Evolutionary conservation across 2,329 filamentous ascomycete species (phyloP), one percentile per base, ranked within the genome.

Genomic region (Remersonia thermophila): DNA sequence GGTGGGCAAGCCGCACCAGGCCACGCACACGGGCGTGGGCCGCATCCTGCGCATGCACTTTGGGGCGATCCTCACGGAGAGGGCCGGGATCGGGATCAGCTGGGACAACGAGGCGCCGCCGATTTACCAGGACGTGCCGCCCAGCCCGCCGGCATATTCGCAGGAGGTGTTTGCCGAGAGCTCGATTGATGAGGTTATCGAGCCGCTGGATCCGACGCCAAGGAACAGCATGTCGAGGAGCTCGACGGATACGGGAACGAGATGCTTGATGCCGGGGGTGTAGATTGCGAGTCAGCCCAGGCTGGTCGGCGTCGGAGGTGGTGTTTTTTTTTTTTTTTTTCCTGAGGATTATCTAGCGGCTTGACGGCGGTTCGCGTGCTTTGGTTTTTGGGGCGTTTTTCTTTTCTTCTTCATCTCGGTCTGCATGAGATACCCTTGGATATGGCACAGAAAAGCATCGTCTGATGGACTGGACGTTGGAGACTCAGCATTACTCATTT

Each of bases 61-160:
- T 64, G 76, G 73, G 50, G 69, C 91, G 36, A 66, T 77, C 39
- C 70, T 96, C 37, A 95, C 87, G 3, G 82, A 93, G 61, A 74
- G 83, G 41, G 73, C 74, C 14, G 89, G 89, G 13, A 72, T 94
- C 55, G 87, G 89, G 34, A 87, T 98, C 50, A 84, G 82, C 48
- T 98, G 91, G 89, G 89, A 96, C 49, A 89, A 95, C 60, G 89
- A 98, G 64, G 78, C 83, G 52, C 89, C 89, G 10, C 89, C 89
- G 1, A 74, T 93, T 47, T 98, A 98, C 60, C 81, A 91, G 58
- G 85, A 96, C 54, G 86, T 96, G 29, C 87, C 89, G 1, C 79
- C 77, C 2, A 85, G 80, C 50, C 89, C 89, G 33, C 89, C 89
- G 0, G 69, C 66, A 5, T 87, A 87, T 58, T 63, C 47, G 5